phyloP scores from a whole-genome alignment of 129 eudicot species.

The Gnaphalium uliginosum region DNA sequence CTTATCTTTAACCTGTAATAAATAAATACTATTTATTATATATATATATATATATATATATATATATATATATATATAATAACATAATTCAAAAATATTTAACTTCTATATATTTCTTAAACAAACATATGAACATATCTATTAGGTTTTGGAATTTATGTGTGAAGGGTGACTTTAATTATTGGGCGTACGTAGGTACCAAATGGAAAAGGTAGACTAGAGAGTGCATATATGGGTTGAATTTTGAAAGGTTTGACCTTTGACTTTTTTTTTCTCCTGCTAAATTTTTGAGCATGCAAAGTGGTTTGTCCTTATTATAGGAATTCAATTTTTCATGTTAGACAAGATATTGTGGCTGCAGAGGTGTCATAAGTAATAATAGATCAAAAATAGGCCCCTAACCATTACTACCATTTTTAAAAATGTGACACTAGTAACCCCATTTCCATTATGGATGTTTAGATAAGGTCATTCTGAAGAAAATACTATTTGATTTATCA shows the following conservation, averaged over 20 bases:
- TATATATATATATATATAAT: too few relatives aligned
- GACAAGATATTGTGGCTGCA: background rate
- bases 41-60: too few relatives aligned
- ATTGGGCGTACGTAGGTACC: background rate
- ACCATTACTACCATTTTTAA: background rate
- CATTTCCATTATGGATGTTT: background rate
- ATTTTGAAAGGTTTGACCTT: background rate
- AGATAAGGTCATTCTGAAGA: background rate
- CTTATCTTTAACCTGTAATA: background rate
- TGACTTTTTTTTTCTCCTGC: background rate
- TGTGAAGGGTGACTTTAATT: background rate
- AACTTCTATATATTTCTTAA: background rate
- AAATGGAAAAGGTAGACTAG: background rate
- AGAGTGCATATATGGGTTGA: too few relatives aligned
- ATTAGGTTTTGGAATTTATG: background rate
- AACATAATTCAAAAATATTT: too few relatives aligned
- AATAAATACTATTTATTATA: too few relatives aligned
- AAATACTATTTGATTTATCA: background rate
- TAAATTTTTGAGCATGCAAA: background rate
- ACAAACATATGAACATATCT: background rate
- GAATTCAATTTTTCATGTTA: background rate
- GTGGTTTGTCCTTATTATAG: background rate
- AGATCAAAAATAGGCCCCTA: background rate
- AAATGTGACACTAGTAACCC: background rate
- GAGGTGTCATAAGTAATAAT: background rate